Percentiles rank a stretch among this genome's conserved stretches.
These are phyloP conservation scores for Hygrocybe punicea DNA, from an alignment of 768 basidiomycete species.

Conservation along the genomic window DNA sequence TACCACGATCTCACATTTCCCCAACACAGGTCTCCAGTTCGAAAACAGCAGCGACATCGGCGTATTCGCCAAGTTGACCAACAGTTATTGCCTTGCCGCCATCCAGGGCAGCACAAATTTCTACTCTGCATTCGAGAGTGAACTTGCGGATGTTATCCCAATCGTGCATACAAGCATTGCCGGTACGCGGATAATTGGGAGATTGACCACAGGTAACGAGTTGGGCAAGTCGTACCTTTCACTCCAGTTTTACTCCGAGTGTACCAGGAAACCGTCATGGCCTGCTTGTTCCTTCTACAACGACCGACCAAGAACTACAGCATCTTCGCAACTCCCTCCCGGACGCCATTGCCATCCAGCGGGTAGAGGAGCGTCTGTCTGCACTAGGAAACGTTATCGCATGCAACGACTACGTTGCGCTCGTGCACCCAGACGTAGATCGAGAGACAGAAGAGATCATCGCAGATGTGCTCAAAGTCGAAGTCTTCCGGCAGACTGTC, in stretches of 20 bases:
- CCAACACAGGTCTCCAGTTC: constrained; percentile 75
- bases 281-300: constrained; percentile 90
- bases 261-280: constrained; percentile 88
- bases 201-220: constrained; percentile 77
- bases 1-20: neutral
- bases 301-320: constrained; percentile 97
- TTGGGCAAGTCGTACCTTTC: neutral
- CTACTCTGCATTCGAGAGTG: constrained; percentile 95
- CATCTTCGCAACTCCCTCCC: constrained; percentile 95
- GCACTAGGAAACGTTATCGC: constrained; percentile 98
- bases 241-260: neutral
- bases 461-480: constrained; percentile 97
- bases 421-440: constrained; percentile 97
- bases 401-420: constrained; percentile 97
- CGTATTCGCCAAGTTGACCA: constrained; percentile 96
- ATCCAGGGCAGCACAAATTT: constrained; percentile 96
- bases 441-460: constrained; percentile 99
- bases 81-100: constrained; percentile 94
- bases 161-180: constrained; percentile 95
- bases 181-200: constrained; percentile 90
- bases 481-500: constrained; percentile 96
- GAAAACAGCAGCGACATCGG: constrained; percentile 95
- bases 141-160: constrained; percentile 88
- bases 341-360: constrained; percentile 88
- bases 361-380: constrained; percentile 94